Evolutionary conservation across 257 asterid genomes (phyloP).

Genomic region (Jasminum sambac): DNA sequence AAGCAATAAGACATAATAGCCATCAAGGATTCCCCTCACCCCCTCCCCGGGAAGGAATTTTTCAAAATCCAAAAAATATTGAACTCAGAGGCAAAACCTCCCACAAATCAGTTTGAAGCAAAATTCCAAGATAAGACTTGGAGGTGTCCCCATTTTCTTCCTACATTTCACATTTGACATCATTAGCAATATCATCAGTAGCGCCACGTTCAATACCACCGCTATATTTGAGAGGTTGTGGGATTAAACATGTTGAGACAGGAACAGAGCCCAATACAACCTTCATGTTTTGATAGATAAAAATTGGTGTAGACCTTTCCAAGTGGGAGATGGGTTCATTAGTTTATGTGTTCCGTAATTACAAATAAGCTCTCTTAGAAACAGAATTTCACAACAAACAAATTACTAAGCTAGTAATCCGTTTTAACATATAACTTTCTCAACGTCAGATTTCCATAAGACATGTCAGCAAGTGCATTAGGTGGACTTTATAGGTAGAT

Average conservation of each 20-base stretch:
- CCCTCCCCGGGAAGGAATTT: too few relatives aligned
- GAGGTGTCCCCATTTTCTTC: not conserved
- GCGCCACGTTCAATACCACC: not conserved
- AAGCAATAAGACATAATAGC: not conserved
- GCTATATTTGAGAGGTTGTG: not conserved
- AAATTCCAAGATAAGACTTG: not conserved
- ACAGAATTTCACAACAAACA: not conserved
- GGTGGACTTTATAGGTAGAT: not conserved
- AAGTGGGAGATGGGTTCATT: not conserved
- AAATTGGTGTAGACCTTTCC: not conserved
- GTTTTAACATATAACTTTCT: not conserved
- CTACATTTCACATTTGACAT: not conserved
- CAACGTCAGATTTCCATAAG: not conserved
- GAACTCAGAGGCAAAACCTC: not conserved
- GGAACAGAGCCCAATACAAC: not conserved
- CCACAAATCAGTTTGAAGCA: not conserved
- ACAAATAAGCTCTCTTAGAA: too few relatives aligned
- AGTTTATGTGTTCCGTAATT: too few relatives aligned
- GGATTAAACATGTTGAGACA: not conserved
- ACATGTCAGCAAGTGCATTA: not conserved
- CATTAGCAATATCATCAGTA: not conserved
- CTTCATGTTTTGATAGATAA: not conserved
- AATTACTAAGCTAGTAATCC: too few relatives aligned
- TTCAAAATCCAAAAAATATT: not conserved
- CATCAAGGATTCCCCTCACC: not conserved